phyloP scores from a whole-genome alignment of 2,329 filamentous ascomycete species.

The Clarireedia hainanense region DNA sequence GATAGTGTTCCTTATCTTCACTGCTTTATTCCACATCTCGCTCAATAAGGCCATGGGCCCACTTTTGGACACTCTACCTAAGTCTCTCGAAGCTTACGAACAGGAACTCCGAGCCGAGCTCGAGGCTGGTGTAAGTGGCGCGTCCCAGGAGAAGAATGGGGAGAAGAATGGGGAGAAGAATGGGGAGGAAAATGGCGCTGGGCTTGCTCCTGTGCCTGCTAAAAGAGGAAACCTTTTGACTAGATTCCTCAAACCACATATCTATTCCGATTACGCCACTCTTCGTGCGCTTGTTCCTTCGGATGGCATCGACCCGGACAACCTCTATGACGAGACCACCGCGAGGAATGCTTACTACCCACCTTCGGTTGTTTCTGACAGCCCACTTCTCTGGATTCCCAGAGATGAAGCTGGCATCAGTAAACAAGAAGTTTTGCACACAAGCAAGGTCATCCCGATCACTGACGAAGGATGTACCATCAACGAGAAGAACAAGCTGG shows the following conservation, averaged over 20 bases:
- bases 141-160: constrained; percentile 21
- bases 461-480: constrained; percentile 70
- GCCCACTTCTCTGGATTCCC: constrained; percentile 79
- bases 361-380: constrained; percentile 54
- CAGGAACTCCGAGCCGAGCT: constrained; percentile 31
- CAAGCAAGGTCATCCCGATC: constrained; percentile 63
- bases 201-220: constrained; percentile 32
- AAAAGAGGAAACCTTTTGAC: constrained; percentile 47
- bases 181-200: constrained; percentile 1
- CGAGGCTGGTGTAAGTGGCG: constrained; percentile 13
- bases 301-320: constrained; percentile 35
- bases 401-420: constrained; percentile 67
- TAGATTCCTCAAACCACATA: constrained; percentile 71
- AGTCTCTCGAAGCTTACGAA: constrained; percentile 52
- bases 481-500: constrained; percentile 60
- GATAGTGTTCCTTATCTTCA: constrained; percentile 68
- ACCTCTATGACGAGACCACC: constrained; percentile 52
- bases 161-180: constrained; percentile 18
- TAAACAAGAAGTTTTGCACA: constrained; percentile 68
- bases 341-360: constrained; percentile 65
- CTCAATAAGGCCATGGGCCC: constrained; percentile 68
- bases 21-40: constrained; percentile 65
- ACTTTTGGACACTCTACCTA: constrained; percentile 55
- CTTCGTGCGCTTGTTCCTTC: constrained; percentile 63
- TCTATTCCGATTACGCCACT: constrained; percentile 63